These are phyloP conservation scores for Neopestalotiopsis sp. DNA, from an alignment of 2,329 filamentous ascomycete genomes.

Conservation along the genomic window DNA sequence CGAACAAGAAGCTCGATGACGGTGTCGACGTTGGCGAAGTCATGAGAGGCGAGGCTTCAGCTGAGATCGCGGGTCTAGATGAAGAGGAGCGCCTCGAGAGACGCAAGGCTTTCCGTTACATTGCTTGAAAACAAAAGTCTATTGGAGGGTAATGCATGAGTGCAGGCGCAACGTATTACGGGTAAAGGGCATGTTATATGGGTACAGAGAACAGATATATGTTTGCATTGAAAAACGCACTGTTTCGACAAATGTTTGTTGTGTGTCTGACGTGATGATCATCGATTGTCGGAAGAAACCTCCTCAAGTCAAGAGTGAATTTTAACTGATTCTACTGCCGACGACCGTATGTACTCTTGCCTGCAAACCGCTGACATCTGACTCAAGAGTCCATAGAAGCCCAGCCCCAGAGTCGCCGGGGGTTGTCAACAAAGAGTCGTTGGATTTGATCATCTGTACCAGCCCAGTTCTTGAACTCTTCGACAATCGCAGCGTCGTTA, in stretches of 20 bases:
- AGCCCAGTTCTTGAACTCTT: conserved; percentile 11
- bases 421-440: conserved; percentile 8
- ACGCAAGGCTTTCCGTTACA: neutral
- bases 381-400: neutral
- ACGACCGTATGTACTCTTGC: neutral
- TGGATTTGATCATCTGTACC: neutral
- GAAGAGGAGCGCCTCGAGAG: neutral
- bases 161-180: too few relatives aligned
- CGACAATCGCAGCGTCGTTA: neutral
- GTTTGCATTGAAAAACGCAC: too few relatives aligned
- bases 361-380: neutral
- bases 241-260: neutral
- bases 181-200: too few relatives aligned
- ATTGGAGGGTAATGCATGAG: neutral
- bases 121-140: neutral
- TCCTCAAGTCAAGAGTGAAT: too few relatives aligned
- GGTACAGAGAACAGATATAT: too few relatives aligned
- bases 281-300: too few relatives aligned
- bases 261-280: too few relatives aligned
- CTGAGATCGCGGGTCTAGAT: neutral
- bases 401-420: neutral
- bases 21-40: neutral
- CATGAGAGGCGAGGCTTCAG: neutral
- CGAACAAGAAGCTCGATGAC: neutral
- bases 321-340: too few relatives aligned